phyloP scores from a whole-genome alignment of 345 rosid genomes.

The Melastoma malabathricum region DNA sequence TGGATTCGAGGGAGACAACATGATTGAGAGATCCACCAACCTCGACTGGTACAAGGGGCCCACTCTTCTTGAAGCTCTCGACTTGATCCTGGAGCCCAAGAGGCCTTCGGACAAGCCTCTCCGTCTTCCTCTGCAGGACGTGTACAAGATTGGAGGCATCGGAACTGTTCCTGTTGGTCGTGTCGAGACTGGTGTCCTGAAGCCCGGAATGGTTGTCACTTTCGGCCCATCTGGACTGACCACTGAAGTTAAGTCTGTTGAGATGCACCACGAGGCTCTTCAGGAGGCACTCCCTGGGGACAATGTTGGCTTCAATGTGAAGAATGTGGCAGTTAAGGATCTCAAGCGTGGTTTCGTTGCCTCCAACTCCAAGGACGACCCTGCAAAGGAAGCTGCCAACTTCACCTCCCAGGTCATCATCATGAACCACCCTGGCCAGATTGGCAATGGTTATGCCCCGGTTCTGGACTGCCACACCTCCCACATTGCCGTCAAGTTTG shows the following conservation, averaged over 20 bases:
- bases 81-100: slow-evolving; percentile 51
- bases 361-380: slow-evolving; percentile 28
- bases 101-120: slow-evolving; percentile 87
- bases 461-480: slow-evolving; percentile 19
- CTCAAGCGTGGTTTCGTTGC: slow-evolving; percentile 28
- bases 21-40: slow-evolving; percentile 68
- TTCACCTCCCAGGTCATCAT: slow-evolving; percentile 26
- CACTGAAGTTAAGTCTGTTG: slow-evolving; percentile 18
- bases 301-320: slow-evolving; percentile 29
- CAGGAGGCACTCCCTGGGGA: slow-evolving; percentile 19
- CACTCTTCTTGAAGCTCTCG: slow-evolving; percentile 59
- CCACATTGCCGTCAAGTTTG: slow-evolving; percentile 19
- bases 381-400: slow-evolving; percentile 21
- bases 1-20: slow-evolving; percentile 67
- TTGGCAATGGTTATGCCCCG: slow-evolving; percentile 16
- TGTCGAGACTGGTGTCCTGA: slow-evolving; percentile 54
- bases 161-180: slow-evolving; percentile 78
- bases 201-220: slow-evolving; percentile 70
- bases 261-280: slow-evolving; percentile 17
- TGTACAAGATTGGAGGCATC: slow-evolving; percentile 78
- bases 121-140: slow-evolving; percentile 73
- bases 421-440: slow-evolving; percentile 27
- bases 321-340: slow-evolving; percentile 34
- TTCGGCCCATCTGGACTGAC: slow-evolving; percentile 49
- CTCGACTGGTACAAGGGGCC: slow-evolving; percentile 77